Base-by-base conservation (phyloP, 495 filamentous ascomycete species). In the Pyronema omphalodes region DNA sequence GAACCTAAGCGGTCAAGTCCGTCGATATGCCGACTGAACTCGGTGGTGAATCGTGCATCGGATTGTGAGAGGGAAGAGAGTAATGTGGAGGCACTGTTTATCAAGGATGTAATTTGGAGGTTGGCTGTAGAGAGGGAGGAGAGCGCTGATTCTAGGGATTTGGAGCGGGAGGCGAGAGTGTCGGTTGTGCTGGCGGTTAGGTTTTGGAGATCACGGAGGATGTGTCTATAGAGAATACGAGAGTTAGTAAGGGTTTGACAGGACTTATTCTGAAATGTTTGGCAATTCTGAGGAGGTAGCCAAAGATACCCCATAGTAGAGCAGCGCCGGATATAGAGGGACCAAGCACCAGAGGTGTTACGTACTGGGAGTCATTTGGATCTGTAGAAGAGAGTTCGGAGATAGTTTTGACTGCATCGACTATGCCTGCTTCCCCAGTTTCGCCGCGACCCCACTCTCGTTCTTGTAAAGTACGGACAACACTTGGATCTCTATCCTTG, bases 81-180 rank as follows among this genome's bases (percentile, higher is more conserved):
- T 9, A 91, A 69, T 45, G 75, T 67, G 12, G 73, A 69, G 7
- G 79, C 82, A 29, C 76, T 74, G 7, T 69, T 70, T 0, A 81
- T 77, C 3, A 95, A 75, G 48, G 84, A 76, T 56, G 83, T 79
- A 15, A 95, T 74, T 3, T 73, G 76, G 1, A 69, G 57, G 18
- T 93, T 76, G 1, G 81, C 86, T 49, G 73, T 71, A 50, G 81
- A 79, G 35, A 95, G 70, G 0, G 77, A 67, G 43, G 76, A 74
- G 34, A 89, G 71, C 55, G 83, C 89, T 62, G 7, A 14, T 9
- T 29, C 7, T 1, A 53, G 37, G 12, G 35, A 17, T 1, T 3
- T 29, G 29, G 19, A 12, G 48, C 44, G 23, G 9, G 44, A 11
- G 11, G 15, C 44, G 14, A n/a, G 44, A 29, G 23, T 29, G 23